These are phyloP conservation scores for Elsinoe arachidis DNA, from an alignment of 2,329 filamentous ascomycete genomes.

Conservation along the genomic window DNA sequence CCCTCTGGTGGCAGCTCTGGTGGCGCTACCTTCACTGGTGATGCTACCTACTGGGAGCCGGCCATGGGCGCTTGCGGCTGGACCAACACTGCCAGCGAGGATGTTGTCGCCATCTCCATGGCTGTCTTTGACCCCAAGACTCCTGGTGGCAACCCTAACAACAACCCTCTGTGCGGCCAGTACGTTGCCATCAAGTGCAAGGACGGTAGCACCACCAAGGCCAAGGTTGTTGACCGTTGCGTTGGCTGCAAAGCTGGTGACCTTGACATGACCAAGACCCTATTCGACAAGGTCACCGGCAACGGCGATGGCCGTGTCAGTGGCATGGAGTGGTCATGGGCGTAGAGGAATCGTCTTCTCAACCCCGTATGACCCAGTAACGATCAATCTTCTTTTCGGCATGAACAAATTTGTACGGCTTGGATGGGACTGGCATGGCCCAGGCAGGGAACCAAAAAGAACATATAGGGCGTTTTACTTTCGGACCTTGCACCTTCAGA, in stretches of 20 bases:
- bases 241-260: conserved; percentile 50
- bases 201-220: conserved; percentile 50
- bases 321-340: conserved; percentile 37
- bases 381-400: conserved; percentile 14
- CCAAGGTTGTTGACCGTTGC: conserved; percentile 66
- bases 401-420: neutral
- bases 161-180: conserved; percentile 62
- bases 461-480: conserved; percentile 5
- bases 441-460: neutral
- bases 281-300: conserved; percentile 31
- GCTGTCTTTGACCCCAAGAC: conserved; percentile 51
- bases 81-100: conserved; percentile 47
- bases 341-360: conserved; percentile 16
- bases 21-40: conserved; percentile 42
- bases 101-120: conserved; percentile 61
- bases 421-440: neutral
- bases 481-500: conserved; percentile 4
- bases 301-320: conserved; percentile 32
- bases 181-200: conserved; percentile 52
- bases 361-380: neutral
- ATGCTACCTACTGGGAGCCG: conserved; percentile 66
- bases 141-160: conserved; percentile 42
- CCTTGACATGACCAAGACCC: conserved; percentile 50
- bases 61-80: conserved; percentile 62
- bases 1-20: conserved; percentile 15